Evolutionary conservation across 441 rosid genomes (phyloP).

Genomic region (Adansonia madagascariensis): DNA sequence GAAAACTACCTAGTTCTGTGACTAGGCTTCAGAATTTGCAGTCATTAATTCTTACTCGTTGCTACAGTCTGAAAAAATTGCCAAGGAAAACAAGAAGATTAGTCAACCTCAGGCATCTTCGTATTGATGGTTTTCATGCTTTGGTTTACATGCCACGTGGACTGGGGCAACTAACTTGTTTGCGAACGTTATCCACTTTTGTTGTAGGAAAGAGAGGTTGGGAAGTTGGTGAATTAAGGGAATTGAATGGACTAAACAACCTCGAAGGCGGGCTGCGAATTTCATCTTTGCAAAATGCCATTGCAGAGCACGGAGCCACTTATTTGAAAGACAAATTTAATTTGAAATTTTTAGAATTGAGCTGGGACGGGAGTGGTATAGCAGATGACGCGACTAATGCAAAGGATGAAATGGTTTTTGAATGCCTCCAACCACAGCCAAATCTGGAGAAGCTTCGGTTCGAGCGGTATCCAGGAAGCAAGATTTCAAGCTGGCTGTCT

Average conservation of each 20-base stretch:
- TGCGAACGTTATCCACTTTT: not conserved
- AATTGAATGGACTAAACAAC: no score
- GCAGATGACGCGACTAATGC: not conserved
- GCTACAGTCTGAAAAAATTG: not conserved
- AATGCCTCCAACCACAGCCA: no score
- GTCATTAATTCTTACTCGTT: not conserved
- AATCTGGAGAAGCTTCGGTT: no score
- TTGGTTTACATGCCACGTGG: not conserved
- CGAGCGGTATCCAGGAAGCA: not conserved
- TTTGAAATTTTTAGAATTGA: not conserved
- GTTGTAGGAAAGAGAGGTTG: not conserved
- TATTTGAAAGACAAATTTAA: not conserved
- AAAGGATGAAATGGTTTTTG: not conserved
- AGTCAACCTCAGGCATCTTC: not conserved
- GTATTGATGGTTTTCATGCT: accelerated
- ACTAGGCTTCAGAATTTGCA: not conserved
- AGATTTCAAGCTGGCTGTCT: not conserved
- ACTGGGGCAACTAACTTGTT: not conserved
- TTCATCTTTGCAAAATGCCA: not conserved
- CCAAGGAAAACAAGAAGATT: not conserved
- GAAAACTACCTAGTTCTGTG: not conserved
- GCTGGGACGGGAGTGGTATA: not conserved
- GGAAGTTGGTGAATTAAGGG: not conserved
- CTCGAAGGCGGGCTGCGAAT: not conserved
- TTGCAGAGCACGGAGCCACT: not conserved